Conservation (phyloP, 2,329 filamentous ascomycete genomes). For the Zymoseptoria passerinii region DNA sequence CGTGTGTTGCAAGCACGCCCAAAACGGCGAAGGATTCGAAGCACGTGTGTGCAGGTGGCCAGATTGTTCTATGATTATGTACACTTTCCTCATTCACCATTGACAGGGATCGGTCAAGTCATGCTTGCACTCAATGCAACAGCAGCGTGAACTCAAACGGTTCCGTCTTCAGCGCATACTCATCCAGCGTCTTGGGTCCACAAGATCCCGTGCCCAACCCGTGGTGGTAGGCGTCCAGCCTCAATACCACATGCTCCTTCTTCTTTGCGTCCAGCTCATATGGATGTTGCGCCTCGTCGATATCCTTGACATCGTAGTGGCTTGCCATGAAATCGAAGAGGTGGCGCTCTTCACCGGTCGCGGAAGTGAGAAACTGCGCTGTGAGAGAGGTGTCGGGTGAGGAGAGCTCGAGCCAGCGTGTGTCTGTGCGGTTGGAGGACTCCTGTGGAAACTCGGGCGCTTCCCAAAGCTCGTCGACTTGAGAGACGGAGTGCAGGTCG, state of each 20-base stretch:
- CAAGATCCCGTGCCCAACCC: conserved; percentile 56
- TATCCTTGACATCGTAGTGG: conserved; percentile 44
- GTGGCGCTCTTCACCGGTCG: conserved; percentile 4
- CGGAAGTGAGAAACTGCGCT: conserved; percentile 26
- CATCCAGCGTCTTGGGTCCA: conserved; percentile 44
- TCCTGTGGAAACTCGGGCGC: conserved; percentile 62
- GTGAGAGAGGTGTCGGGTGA: conserved; percentile 12
- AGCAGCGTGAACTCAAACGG: conserved; percentile 31
- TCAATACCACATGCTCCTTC: conserved; percentile 48
- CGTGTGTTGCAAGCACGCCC: no score
- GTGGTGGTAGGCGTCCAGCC: conserved; percentile 55
- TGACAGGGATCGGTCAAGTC: not conserved
- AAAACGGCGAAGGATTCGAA: no score
- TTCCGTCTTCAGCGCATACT: conserved; percentile 33
- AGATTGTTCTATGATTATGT: not conserved
- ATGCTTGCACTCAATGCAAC: conserved; percentile 8
- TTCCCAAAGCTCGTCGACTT: conserved; percentile 45
- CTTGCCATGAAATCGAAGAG: conserved; percentile 46
- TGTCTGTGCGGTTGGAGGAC: conserved; percentile 55
- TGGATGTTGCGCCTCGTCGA: conserved; percentile 55
- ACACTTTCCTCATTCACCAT: not conserved
- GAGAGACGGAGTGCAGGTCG: conserved; percentile 28
- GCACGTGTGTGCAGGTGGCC: no score
- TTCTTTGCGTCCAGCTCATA: conserved; percentile 47
- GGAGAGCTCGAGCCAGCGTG: conserved; percentile 44